phyloP scores from a whole-genome alignment of 2,329 filamentous ascomycete species.

The Neopestalotiopsis sp. region DNA sequence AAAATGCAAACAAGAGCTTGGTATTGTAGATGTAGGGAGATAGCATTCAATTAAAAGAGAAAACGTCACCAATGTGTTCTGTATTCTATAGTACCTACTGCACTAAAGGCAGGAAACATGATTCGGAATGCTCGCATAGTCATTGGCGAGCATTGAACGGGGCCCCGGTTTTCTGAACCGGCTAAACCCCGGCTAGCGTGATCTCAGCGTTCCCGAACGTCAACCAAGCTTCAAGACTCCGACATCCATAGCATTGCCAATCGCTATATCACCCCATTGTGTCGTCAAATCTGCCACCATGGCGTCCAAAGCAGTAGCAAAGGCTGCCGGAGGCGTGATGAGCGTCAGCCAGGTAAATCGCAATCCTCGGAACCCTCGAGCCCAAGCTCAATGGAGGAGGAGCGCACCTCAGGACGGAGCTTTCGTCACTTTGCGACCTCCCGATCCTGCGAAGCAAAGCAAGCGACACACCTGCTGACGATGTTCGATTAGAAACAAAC shows the following conservation, averaged over 20 bases:
- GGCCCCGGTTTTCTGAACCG: neutral
- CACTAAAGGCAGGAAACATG: neutral
- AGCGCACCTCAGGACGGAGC: neutral
- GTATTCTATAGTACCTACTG: neutral
- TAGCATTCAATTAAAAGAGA: no score
- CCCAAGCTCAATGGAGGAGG: neutral
- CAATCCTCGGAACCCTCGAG: neutral
- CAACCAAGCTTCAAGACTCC: slow-evolving; percentile 12
- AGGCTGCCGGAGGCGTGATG: slow-evolving; percentile 60
- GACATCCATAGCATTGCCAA: slow-evolving; percentile 17
- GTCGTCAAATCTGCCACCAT: slow-evolving; percentile 49
- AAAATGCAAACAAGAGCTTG: no score
- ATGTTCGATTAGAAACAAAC: slow-evolving; percentile 85
- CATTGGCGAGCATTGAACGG: neutral
- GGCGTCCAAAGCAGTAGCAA: slow-evolving; percentile 66
- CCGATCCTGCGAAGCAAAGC: neutral
- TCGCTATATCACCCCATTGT: slow-evolving; percentile 24
- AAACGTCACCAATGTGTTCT: no score
- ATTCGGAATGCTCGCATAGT: neutral
- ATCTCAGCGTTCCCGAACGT: slow-evolving; percentile 10
- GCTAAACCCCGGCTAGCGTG: slow-evolving; percentile 15
- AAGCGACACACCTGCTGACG: neutral
- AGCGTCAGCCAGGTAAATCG: slow-evolving; percentile 62
- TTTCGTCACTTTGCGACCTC: neutral
- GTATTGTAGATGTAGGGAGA: no score